Percentiles rank a stretch among this genome's conserved stretches.
phyloP scores from a whole-genome alignment of 2,329 filamentous ascomycete genomes.

The Didymella lethalis region DNA sequence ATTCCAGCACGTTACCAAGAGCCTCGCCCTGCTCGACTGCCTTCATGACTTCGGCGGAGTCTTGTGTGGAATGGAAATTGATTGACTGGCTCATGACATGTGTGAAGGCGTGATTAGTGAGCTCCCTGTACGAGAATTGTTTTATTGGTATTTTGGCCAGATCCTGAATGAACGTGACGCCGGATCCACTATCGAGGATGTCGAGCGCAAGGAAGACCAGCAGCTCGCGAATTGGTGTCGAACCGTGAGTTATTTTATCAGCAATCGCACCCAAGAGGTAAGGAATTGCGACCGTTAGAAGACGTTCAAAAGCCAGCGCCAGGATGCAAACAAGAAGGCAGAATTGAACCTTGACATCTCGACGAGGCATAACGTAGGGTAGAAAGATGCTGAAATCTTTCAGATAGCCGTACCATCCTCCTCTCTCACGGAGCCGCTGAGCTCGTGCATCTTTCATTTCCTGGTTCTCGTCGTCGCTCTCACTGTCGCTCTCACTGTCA shows the following conservation, averaged over 20 bases:
- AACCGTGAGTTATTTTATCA: slow-evolving; percentile 67
- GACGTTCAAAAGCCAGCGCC: slow-evolving; percentile 72
- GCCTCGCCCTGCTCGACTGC: slow-evolving; percentile 64
- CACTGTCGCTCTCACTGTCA: neutral
- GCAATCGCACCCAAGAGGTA: slow-evolving; percentile 79
- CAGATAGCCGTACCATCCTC: slow-evolving; percentile 77
- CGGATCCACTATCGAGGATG: slow-evolving; percentile 50
- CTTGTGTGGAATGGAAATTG: slow-evolving; percentile 74
- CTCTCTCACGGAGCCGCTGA: slow-evolving; percentile 72
- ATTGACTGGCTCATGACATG: slow-evolving; percentile 72
- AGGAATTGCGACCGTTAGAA: slow-evolving; percentile 76
- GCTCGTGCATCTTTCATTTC: slow-evolving; percentile 50
- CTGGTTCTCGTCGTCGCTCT: slow-evolving; percentile 13
- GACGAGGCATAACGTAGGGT: slow-evolving; percentile 77
- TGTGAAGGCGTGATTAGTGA: slow-evolving; percentile 57
- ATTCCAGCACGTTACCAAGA: slow-evolving; percentile 65
- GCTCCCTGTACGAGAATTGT: slow-evolving; percentile 42
- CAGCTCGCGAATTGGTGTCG: slow-evolving; percentile 57
- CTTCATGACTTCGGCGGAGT: slow-evolving; percentile 67
- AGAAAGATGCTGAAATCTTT: slow-evolving; percentile 77
- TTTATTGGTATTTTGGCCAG: slow-evolving; percentile 63
- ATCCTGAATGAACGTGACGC: slow-evolving; percentile 57
- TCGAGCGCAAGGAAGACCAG: slow-evolving; percentile 58
- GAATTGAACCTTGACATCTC: slow-evolving; percentile 69
- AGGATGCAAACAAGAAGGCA: slow-evolving; percentile 70